A percentile compares a stretch with the other conserved stretches of the same genome.
phyloP scores from a whole-genome alignment of 305 asterid genomes.

The Solanum aculeatissimum region DNA sequence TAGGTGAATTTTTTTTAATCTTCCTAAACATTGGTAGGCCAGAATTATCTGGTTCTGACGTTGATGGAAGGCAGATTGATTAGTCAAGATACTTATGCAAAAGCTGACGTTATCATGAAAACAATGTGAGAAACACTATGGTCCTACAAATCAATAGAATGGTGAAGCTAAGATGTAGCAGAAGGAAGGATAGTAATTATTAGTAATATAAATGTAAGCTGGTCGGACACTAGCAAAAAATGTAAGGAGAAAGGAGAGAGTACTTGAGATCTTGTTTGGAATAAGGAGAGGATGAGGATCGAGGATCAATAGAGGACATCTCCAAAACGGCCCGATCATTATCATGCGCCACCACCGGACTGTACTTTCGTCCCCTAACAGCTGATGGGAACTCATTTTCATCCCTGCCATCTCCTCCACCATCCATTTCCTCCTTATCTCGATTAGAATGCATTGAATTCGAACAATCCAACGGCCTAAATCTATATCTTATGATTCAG shows the following conservation, averaged over 20 bases:
- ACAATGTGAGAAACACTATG: background rate
- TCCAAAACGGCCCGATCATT: slow-evolving; percentile 81
- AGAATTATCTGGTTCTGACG: background rate
- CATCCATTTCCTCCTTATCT: background rate
- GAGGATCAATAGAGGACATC: slow-evolving; percentile 67
- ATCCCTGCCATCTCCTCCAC: background rate
- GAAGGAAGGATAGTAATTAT: background rate
- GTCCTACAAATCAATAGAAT: background rate
- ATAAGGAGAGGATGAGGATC: slow-evolving; percentile 23
- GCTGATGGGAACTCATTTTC: slow-evolving; percentile 15
- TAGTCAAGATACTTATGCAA: background rate
- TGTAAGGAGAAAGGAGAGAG: slow-evolving; percentile 3
- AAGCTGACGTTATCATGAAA: background rate
- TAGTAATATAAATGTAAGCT: background rate
- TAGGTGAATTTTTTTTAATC: background rate
- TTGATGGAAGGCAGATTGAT: background rate
- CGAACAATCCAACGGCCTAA: background rate
- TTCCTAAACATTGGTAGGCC: background rate
- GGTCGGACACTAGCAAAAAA: background rate
- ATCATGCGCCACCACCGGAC: slow-evolving; percentile 80
- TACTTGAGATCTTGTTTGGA: slow-evolving; percentile 38
- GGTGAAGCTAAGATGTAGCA: background rate
- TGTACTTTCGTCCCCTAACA: slow-evolving; percentile 62
- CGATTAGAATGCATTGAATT: background rate
- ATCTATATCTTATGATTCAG: background rate